Conservation (phyloP, 345 rosid species). For the Brassica juncea region DNA sequence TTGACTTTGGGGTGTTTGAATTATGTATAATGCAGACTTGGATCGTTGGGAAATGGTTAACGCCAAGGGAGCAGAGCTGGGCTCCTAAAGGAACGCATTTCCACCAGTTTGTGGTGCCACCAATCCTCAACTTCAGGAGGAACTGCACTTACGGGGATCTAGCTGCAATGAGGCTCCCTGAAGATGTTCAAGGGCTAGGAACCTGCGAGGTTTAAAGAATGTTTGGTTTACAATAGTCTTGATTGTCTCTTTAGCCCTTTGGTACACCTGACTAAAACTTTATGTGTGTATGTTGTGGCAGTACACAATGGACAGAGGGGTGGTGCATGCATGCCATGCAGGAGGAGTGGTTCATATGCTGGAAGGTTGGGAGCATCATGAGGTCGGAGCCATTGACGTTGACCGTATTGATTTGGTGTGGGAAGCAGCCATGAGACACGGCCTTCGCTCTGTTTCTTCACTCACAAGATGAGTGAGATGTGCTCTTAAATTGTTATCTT, state of each 20-base stretch:
- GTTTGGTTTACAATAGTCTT: not conserved
- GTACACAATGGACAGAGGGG: conserved; percentile 98
- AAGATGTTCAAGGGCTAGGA: conserved; percentile 89
- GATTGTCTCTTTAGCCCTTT: not conserved
- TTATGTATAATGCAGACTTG: conserved; percentile 57
- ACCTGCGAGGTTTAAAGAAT: conserved; percentile 68
- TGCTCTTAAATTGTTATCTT: conserved; percentile 1
- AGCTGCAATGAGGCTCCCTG: conserved; percentile 94
- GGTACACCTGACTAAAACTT: not conserved
- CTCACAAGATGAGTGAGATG: conserved; percentile 27
- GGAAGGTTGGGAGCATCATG: conserved; percentile 93
- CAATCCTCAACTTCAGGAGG: conserved; percentile 68
- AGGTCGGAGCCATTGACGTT: conserved; percentile 91
- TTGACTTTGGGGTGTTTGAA: not conserved
- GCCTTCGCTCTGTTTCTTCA: conserved; percentile 61
- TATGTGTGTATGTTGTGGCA: conserved; percentile 40
- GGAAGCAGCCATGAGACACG: conserved; percentile 88
- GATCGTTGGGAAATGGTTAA: conserved; percentile 98
- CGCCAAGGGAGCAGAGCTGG: conserved; percentile 88
- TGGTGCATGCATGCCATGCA: conserved; percentile 97
- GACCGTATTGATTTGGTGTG: conserved; percentile 87
- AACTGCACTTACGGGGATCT: conserved; percentile 93
- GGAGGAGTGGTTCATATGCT: conserved; percentile 92
- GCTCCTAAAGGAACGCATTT: conserved; percentile 92
- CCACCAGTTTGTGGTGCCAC: conserved; percentile 98